These are phyloP conservation scores for Solanum hybrid DNA, from an alignment of 305 asterid genomes.

Conservation along the genomic window DNA sequence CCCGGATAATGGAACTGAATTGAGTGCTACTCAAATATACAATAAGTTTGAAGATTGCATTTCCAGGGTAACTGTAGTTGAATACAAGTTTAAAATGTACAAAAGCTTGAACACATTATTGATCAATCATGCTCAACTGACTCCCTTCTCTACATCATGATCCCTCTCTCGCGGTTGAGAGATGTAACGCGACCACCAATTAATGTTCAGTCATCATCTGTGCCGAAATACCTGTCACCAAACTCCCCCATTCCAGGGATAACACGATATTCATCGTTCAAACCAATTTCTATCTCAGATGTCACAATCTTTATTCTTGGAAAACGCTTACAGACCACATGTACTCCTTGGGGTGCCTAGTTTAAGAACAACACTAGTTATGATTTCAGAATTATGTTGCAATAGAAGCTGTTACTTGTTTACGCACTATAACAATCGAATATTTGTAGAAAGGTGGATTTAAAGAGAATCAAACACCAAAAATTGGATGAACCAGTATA, in stretches of 20 bases:
- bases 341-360: constrained; percentile 97
- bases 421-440: background rate
- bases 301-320: constrained; percentile 89
- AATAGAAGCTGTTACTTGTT: background rate
- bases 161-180: background rate
- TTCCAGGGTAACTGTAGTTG: background rate
- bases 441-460: background rate
- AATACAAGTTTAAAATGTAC: background rate
- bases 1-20: background rate
- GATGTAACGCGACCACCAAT: background rate
- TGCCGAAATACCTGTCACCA: constrained; percentile 89
- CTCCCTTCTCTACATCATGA: background rate
- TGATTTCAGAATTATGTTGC: background rate
- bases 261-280: constrained; percentile 75
- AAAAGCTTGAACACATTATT: background rate
- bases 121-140: background rate
- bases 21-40: background rate
- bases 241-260: constrained; percentile 98
- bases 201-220: constrained; percentile 55
- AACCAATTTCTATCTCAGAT: constrained; percentile 82
- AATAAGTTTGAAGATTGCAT: background rate
- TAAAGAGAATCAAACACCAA: background rate
- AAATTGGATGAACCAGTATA: background rate
- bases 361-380: background rate
- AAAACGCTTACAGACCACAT: constrained; percentile 74